Conservation (phyloP, 1,284 basidiomycete genomes). For the Leccinum subspadiceum region DNA sequence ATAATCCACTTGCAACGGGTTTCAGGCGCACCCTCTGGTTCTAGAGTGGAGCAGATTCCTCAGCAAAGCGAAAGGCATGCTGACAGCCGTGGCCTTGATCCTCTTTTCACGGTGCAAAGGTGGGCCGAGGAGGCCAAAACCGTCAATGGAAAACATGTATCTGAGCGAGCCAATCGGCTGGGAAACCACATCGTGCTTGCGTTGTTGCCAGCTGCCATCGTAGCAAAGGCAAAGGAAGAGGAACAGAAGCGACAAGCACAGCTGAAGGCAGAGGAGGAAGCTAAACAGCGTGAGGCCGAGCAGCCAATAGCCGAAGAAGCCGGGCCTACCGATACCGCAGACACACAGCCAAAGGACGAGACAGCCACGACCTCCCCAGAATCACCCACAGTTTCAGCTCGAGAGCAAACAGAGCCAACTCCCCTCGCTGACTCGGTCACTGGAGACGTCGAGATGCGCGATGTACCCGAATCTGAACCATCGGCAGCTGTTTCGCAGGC, state of each 20-base stretch:
- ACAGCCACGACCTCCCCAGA: constrained; percentile 6
- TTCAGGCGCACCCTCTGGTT: constrained; percentile 48
- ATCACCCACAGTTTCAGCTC: constrained; percentile 6
- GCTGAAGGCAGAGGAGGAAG: constrained; percentile 39
- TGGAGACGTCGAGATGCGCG: constrained; percentile 31
- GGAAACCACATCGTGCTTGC: constrained; percentile 74
- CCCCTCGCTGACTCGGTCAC: constrained; percentile 15
- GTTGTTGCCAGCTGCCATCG: constrained; percentile 80
- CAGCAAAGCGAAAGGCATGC: constrained; percentile 47
- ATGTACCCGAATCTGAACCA: constrained; percentile 20
- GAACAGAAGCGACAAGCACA: constrained; percentile 47
- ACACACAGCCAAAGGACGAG: constrained; percentile 19
- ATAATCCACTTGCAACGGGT: constrained; percentile 47
- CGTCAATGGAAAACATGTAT: constrained; percentile 71
- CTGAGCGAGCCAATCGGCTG: constrained; percentile 66
- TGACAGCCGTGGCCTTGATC: constrained; percentile 65
- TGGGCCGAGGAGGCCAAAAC: constrained; percentile 91
- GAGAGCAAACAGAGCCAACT: constrained; percentile 14
- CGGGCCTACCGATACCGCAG: constrained; percentile 22
- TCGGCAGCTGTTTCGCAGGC: constrained; percentile 10
- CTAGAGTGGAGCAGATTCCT: constrained; percentile 58
- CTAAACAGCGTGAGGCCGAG: constrained; percentile 33
- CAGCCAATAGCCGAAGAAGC: constrained; percentile 26
- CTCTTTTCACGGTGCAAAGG: constrained; percentile 80
- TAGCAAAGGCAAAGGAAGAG: constrained; percentile 55